Evolutionary conservation across 2,329 filamentous ascomycete species (phyloP).

Genomic region (Colletotrichum tropicale): DNA sequence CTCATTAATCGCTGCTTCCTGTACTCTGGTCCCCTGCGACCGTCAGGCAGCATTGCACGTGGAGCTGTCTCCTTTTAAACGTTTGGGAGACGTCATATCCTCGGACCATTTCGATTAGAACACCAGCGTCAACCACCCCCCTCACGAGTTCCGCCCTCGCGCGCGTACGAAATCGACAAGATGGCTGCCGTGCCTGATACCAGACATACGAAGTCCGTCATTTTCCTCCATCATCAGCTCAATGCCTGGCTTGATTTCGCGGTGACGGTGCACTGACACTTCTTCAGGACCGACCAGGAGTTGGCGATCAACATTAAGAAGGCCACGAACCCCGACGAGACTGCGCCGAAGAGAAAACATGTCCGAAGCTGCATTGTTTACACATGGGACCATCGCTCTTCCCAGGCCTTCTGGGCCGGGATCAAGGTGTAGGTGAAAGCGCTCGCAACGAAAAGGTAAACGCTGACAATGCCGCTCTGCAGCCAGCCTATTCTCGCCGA

Average conservation of each 20-base stretch:
- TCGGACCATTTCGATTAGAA: conserved; percentile 1
- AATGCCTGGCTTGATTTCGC: background rate
- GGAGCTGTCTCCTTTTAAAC: conserved; percentile 5
- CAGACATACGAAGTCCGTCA: conserved; percentile 22
- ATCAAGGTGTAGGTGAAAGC: conserved; percentile 85
- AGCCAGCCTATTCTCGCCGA: conserved; percentile 98
- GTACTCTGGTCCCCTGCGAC: background rate
- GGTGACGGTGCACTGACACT: conserved; percentile 7
- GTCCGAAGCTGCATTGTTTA: conserved; percentile 98
- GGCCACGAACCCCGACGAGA: conserved; percentile 71
- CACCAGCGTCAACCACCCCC: background rate
- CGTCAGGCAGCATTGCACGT: conserved; percentile 1
- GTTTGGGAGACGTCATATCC: conserved; percentile 13
- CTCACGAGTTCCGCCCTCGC: background rate
- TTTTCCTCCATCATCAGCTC: background rate
- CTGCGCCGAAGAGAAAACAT: conserved; percentile 83
- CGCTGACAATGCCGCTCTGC: background rate
- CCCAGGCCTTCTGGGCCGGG: conserved; percentile 92
- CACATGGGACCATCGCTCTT: conserved; percentile 98
- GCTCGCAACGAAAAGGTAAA: background rate
- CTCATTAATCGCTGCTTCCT: background rate
- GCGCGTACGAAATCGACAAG: conserved; percentile 3
- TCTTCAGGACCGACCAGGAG: conserved; percentile 68
- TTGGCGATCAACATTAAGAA: conserved; percentile 74
- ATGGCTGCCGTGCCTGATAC: conserved; percentile 21